These are phyloP conservation scores for Ogataea populi-albae DNA, from an alignment of 805 yeast species.

Conservation along the genomic window DNA sequence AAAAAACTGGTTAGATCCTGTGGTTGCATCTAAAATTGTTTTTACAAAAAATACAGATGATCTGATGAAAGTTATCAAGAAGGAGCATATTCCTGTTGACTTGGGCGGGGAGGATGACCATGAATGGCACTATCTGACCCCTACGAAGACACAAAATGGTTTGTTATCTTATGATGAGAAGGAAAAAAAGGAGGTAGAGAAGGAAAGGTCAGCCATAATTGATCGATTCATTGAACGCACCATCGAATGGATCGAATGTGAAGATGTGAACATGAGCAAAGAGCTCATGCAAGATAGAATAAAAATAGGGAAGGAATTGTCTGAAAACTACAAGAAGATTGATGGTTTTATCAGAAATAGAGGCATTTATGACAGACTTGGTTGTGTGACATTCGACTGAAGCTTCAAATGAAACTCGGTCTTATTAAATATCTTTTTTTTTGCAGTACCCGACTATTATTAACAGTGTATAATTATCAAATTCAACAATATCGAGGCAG, in stretches of 20 bases:
- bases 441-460: too few relatives aligned
- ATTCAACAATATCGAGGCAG: too few relatives aligned
- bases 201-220: conserved; percentile 54
- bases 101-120: conserved; percentile 71
- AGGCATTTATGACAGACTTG: conserved; percentile 74
- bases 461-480: too few relatives aligned
- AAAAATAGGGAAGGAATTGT: conserved; percentile 47
- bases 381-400: conserved; percentile 33
- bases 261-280: conserved; percentile 47
- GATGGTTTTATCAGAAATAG: conserved; percentile 85
- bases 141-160: conserved; percentile 58
- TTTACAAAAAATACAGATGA: conserved; percentile 76
- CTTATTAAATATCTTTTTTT: too few relatives aligned
- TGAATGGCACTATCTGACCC: conserved; percentile 59
- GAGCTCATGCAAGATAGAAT: conserved; percentile 53
- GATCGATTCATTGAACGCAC: conserved; percentile 62
- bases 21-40: conserved; percentile 84
- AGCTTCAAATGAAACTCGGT: too few relatives aligned
- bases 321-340: conserved; percentile 60
- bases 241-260: conserved; percentile 71
- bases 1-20: conserved; percentile 94
- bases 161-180: conserved; percentile 43
- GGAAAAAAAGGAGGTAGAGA: conserved; percentile 39
- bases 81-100: conserved; percentile 58
- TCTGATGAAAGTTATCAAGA: conserved; percentile 57